A percentile compares a stretch with the other conserved stretches of the same genome.
phyloP scores from a whole-genome alignment of 345 rosid genomes.

The Litchi chinensis region DNA sequence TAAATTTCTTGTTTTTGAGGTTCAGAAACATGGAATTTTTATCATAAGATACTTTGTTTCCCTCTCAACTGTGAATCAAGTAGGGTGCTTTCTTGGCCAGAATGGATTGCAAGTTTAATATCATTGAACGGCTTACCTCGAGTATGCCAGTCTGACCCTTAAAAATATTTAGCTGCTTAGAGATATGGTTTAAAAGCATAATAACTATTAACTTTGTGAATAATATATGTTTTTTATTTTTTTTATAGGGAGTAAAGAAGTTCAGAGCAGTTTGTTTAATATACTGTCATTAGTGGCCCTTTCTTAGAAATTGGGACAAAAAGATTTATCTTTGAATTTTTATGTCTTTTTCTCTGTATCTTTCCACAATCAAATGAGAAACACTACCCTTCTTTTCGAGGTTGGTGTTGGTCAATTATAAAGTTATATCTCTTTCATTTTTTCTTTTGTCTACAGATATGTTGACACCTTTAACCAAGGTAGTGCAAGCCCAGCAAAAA shows the following conservation, averaged over 20 bases:
- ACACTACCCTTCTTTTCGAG: not conserved
- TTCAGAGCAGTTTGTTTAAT: not conserved
- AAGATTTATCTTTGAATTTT: not conserved
- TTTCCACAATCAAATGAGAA: not conserved
- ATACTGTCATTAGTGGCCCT: not conserved
- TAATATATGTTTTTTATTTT: not conserved
- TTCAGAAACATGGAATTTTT: not conserved
- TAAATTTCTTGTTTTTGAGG: too few species aligned
- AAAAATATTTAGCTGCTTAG: not conserved
- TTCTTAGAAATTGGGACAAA: not conserved
- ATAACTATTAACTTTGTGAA: not conserved
- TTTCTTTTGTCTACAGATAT: constrained; percentile 48
- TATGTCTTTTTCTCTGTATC: not conserved
- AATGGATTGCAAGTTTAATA: not conserved
- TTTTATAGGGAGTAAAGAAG: not conserved
- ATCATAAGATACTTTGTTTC: not conserved
- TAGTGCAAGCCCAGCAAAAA: constrained; percentile 50
- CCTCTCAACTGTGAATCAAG: not conserved
- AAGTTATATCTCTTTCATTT: constrained; percentile 6
- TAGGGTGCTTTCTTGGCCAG: not conserved
- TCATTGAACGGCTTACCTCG: not conserved
- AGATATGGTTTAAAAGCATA: not conserved
- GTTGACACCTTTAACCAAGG: constrained; percentile 85
- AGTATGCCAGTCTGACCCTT: not conserved
- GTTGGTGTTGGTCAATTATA: not conserved